These are phyloP conservation scores for Endocalyx cinctus DNA, from an alignment of 2,329 filamentous ascomycete genomes.

Conservation along the genomic window DNA sequence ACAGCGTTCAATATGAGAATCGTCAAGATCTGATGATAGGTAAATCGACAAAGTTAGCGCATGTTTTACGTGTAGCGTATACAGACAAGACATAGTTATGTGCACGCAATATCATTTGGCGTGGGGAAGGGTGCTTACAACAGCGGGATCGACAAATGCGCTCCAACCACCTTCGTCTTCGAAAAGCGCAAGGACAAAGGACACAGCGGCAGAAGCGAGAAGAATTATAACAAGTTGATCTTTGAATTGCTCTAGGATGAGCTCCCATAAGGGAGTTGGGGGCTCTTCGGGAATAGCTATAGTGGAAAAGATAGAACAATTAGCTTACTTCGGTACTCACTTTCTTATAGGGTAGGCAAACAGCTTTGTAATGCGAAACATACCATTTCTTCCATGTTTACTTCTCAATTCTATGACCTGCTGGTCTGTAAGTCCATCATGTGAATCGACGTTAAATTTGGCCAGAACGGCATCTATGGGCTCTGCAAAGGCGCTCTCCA, in stretches of 20 bases:
- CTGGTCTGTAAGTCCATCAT: conserved; percentile 52
- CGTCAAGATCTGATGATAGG: conserved; percentile 78
- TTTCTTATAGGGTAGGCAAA: no score
- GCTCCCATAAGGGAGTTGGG: conserved; percentile 91
- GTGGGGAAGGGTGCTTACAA: conserved; percentile 65
- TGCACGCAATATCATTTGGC: no score
- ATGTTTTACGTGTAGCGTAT: no score
- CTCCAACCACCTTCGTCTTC: conserved; percentile 93
- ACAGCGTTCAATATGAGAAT: conserved; percentile 96
- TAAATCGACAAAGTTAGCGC: no score
- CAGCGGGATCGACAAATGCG: conserved; percentile 91
- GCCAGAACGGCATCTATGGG: conserved; percentile 55
- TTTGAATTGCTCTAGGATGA: conserved; percentile 98
- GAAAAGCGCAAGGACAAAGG: conserved; percentile 87
- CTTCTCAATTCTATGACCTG: conserved; percentile 51
- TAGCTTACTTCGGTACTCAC: no score
- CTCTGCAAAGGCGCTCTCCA: conserved; percentile 61
- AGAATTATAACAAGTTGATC: conserved; percentile 96
- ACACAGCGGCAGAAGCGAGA: conserved; percentile 85
- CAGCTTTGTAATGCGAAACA: no score
- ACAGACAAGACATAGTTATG: no score
- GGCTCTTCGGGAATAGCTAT: conserved; percentile 77
- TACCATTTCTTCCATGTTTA: conserved; percentile 65
- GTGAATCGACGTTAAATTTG: conserved; percentile 51
- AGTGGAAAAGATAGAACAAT: conserved; percentile 3